Base-by-base conservation (phyloP, 768 basidiomycete species). In the Calocybe cyanea region DNA sequence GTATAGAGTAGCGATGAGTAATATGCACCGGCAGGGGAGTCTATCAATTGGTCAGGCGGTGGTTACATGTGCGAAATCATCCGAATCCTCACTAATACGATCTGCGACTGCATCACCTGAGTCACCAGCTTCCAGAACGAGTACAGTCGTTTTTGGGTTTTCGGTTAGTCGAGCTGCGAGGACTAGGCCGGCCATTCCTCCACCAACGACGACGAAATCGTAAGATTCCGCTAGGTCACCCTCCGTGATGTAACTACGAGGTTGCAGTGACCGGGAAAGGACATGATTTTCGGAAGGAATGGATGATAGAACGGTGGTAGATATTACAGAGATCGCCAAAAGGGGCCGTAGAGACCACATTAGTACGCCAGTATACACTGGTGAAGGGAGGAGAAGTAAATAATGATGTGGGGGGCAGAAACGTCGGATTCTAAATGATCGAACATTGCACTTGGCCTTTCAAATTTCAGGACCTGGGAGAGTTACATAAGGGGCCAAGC, bases 1-100 rank as follows among this genome's bases (percentile, higher is more conserved):
- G 71, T 60, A 37, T 65, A 63, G 21, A 75, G 57, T 6, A 81
- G 64, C 11, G 76, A 75, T 31, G 66, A 52, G 54, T 70, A 80
- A 53, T 80, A 82, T 4, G 79, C 73, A 46, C 67, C 63, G 8
- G 63, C 69, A 32, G 80, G 80, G 18, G 65, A 58, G 56, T 78
- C 78, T 78, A 49, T 30, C 9, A 2, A 4, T 19, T 1, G 7
- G n/a, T 44, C 13, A 43, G 33, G 23, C 11, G 24, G 4, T n/a
- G 2, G 5, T 15, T 35, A 21, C 15, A 8, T 30, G 28, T 11
- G 14, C 6, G 18, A 19, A n/a, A 30, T 18, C 20, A 11, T 21
- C 13, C 11, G 5, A 28, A 6, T 28, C 50, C 65, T 51, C 23
- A 67, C 68, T 57, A 48, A 67, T 61, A 32, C 55, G 56, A 19